Conservation (phyloP, 1,284 basidiomycete species). For the Boletus sp. region DNA sequence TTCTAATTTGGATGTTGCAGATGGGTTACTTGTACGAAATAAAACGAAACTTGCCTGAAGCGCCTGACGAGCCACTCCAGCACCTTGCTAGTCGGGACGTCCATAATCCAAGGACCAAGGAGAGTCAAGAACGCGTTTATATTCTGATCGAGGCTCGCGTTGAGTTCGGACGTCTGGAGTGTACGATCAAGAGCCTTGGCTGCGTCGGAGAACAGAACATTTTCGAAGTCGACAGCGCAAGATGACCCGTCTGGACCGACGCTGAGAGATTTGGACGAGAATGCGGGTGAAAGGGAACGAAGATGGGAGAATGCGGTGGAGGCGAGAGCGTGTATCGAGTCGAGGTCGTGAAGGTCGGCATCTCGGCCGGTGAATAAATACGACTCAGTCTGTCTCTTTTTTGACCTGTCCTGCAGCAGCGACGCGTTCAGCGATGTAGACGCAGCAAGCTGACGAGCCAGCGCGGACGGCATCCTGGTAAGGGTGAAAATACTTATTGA, state of each 20-base stretch:
- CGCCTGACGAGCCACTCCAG: conserved; percentile 94
- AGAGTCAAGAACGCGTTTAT: conserved; percentile 67
- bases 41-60: conserved; percentile 64
- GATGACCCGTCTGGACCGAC: conserved; percentile 15
- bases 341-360: conserved; percentile 80
- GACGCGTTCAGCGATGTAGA: conserved; percentile 78
- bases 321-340: conserved; percentile 82
- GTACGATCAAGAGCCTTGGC: conserved; percentile 80
- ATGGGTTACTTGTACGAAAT: neutral
- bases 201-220: conserved; percentile 78
- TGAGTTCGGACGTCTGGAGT: conserved; percentile 66
- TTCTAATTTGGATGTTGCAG: conserved; percentile 44
- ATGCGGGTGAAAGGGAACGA: conserved; percentile 54
- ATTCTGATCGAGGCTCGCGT: conserved; percentile 54
- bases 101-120: conserved; percentile 79
- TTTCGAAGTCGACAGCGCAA: conserved; percentile 56
- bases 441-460: conserved; percentile 81
- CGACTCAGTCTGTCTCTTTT: conserved; percentile 54
- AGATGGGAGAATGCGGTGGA: conserved; percentile 82
- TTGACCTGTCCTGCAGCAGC: conserved; percentile 66
- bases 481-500: neutral
- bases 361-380: conserved; percentile 88
- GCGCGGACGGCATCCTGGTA: conserved; percentile 50
- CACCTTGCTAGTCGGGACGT: conserved; percentile 81
- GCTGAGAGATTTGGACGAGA: conserved; percentile 32